Percentiles rank a stretch among this genome's conserved stretches.
These are phyloP conservation scores for Amylocystis lapponica DNA, from an alignment of 768 basidiomycete genomes.

Conservation along the genomic window DNA sequence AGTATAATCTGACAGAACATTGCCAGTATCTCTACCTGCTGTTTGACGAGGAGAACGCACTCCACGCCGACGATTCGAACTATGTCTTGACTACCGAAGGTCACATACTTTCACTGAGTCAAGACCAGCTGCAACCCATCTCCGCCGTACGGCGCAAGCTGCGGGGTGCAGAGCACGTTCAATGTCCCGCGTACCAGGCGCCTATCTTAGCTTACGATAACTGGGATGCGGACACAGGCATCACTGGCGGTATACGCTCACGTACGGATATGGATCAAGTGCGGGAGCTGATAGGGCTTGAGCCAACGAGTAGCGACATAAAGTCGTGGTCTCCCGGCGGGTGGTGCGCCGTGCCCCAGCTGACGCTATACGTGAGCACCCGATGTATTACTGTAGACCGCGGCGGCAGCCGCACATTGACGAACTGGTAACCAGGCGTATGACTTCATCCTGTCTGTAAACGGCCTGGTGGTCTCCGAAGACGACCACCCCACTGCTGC, in stretches of 20 bases:
- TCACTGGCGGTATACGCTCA: conserved; percentile 64
- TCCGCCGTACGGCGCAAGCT: conserved; percentile 55
- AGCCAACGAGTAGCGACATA: conserved; percentile 44
- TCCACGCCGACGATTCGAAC: conserved; percentile 75
- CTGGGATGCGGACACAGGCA: conserved; percentile 33
- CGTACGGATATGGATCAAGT: conserved; percentile 80
- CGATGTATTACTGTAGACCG: not conserved
- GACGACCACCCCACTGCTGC: conserved; percentile 62
- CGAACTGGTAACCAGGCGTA: conserved; percentile 47
- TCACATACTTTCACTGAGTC: conserved; percentile 70
- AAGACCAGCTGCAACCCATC: conserved; percentile 45
- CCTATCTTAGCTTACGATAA: conserved; percentile 31
- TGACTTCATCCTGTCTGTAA: conserved; percentile 72
- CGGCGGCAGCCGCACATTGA: too few species aligned
- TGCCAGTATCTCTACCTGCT: conserved; percentile 85
- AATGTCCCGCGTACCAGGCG: conserved; percentile 69
- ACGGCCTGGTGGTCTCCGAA: conserved; percentile 50
- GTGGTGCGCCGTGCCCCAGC: conserved; percentile 67
- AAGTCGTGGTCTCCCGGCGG: conserved; percentile 62
- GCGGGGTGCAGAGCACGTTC: conserved; percentile 58
- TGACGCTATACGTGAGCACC: conserved; percentile 60
- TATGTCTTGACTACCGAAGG: conserved; percentile 96
- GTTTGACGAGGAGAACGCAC: conserved; percentile 78
- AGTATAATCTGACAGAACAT: not conserved
- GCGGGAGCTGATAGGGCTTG: conserved; percentile 56